Conservation (phyloP, 441 rosid genomes). For the Raphanus hybrid region DNA sequence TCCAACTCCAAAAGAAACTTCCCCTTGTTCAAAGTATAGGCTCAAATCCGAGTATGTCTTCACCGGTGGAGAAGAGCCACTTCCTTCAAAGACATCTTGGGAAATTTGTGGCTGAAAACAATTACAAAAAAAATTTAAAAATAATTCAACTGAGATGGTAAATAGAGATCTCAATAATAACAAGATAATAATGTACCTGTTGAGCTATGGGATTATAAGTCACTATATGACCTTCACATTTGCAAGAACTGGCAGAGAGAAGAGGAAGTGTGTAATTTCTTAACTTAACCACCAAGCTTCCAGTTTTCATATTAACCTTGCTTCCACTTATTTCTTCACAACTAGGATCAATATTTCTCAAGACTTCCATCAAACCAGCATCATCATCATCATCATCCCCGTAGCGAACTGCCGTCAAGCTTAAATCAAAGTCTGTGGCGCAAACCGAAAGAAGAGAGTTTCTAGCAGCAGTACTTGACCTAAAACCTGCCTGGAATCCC, state of each 20-base stretch:
- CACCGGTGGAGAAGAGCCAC: conserved; percentile 96
- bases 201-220: conserved; percentile 56
- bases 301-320: conserved; percentile 64
- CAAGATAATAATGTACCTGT: conserved; percentile 62
- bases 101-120: conserved; percentile 89
- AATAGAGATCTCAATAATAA: background rate
- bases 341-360: conserved; percentile 80
- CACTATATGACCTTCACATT: conserved; percentile 70
- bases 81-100: conserved; percentile 91
- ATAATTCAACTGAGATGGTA: background rate
- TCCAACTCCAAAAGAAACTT: conserved; percentile 91
- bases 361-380: conserved; percentile 84
- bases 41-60: conserved; percentile 88
- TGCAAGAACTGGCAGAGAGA: conserved; percentile 77
- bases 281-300: conserved; percentile 68
- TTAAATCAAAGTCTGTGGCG: conserved; percentile 86
- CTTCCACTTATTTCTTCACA: conserved; percentile 81
- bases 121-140: conserved; percentile 17
- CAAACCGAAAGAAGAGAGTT: conserved; percentile 80
- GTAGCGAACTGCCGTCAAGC: conserved; percentile 65
- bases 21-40: conserved; percentile 75
- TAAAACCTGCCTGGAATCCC: conserved; percentile 97
- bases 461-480: conserved; percentile 73
- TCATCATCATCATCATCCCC: conserved; percentile 61
- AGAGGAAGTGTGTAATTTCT: conserved; percentile 91